Evolutionary conservation across 1,139 yeast species (phyloP), one percentile per base, ranked within the genome.

Genomic region (Hyphopichia fennica): DNA sequence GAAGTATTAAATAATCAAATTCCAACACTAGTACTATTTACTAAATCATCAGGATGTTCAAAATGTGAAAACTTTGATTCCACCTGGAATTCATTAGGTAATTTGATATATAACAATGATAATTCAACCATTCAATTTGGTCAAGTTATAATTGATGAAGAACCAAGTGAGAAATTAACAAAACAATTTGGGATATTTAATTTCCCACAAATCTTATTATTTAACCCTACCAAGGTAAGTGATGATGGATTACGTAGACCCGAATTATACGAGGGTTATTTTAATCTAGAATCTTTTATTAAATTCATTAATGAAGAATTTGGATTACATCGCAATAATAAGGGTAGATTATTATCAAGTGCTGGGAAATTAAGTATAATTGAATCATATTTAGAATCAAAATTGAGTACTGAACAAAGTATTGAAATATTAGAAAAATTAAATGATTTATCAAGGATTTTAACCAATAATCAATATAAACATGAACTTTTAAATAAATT

Each of bases 301-400:
- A 56, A 59, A 2, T 78, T 69, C 52, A 65, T 87, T 41, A 84
- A 84, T 56, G 60, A 58, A 3, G 63, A 72, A 37, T 65, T 80
- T 3, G 81, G 79, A 0, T 69, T 81, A n/a, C 63, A 65, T 48
- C 74, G 96, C 52, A 65, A 67, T 27, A 43, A 53, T 1, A 52
- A 55, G 34, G 96, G 96, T 4, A 56, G 64, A 2, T 66, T 87
- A 38, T 58, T 60, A 38, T 57, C 56, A 1, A 50, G 52, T 9
- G 90, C 88, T 9, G 96, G 96, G 17, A 65, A 78, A 40, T 62
- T 82, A 28, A 52, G 56, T 2, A 67, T 63, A 3, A 45, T 81
- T 28, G 81, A 80, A 43, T 50, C 2, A 45, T 67, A 34, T 55
- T 77, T 30, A 50, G 17, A 10, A 42, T 28, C 19, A 20, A 39